Base-by-base conservation (phyloP, 1,284 basidiomycete genomes). In the Ustanciosporium gigantosporum region DNA sequence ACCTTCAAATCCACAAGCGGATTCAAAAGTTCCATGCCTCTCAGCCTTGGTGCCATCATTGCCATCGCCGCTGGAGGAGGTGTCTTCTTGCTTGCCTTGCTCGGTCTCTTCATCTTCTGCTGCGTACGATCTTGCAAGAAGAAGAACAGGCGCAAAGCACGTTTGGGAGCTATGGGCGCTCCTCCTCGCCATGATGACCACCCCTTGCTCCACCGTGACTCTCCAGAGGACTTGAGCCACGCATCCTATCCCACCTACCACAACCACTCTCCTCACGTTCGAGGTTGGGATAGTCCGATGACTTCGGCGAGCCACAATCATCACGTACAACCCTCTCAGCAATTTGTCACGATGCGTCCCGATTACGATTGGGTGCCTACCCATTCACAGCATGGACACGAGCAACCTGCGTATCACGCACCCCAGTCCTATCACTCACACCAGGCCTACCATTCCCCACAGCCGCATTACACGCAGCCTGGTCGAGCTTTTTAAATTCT, bases 1-100 rank as follows among this genome's bases (percentile, higher is more conserved):
- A 69, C 67, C 20, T 69, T 69, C 50, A 62, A 62, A 31, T n/a
- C 64, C 14, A 67, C 64, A 27, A 44, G 37, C 11, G 67, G 67
- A 27, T 69, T 69, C 48, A 45, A 38, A 29, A 27, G 35, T 9
- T 38, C 38, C 29, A 29, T 32, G 31, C 43, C 31, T 15, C 45
- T 66, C 25, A 60, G 56, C 37, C 53, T 36, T 31, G 52, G 47
- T 14, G 58, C 53, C 36, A 67, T 62, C 32, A 50, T 58, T 22
- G 64, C 44, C 2, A 62, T 58, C 32, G 58, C 52, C 19, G 55
- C 55, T 3, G 49, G 65, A 17, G 50, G 59, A 9, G 60, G 60
- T 31, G 49, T 31, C 15, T 60, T 56, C 35, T 31, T 68, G 7
- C 17, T 62, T 20, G 25, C 38, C 7, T 15, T 65, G 41, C 45